Percentiles rank a stretch among this genome's conserved stretches.
These are phyloP conservation scores for Boletus patriciae DNA, from an alignment of 768 basidiomycete species.

Conservation along the genomic window DNA sequence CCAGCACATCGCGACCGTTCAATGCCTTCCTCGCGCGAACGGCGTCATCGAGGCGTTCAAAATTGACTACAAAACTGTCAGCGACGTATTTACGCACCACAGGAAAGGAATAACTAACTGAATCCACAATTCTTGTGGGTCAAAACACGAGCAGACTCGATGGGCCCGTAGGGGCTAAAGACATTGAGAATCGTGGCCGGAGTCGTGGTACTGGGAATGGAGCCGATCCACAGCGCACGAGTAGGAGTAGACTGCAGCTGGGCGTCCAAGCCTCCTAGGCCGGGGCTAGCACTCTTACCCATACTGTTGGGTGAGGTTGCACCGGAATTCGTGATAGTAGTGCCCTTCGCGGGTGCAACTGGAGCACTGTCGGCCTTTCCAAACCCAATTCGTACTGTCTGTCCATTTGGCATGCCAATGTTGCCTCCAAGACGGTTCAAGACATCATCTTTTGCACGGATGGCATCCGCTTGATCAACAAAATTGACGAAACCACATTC, in stretches of 20 bases:
- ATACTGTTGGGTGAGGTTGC: slow-evolving; percentile 60
- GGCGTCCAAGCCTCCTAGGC: slow-evolving; percentile 72
- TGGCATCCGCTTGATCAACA: slow-evolving; percentile 92
- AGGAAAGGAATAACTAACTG: slow-evolving; percentile 47
- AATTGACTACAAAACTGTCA: slow-evolving; percentile 67
- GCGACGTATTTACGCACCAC: not conserved
- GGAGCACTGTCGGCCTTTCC: slow-evolving; percentile 98
- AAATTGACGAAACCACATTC: slow-evolving; percentile 99
- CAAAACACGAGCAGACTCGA: slow-evolving; percentile 93
- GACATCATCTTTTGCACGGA: slow-evolving; percentile 97
- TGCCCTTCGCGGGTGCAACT: slow-evolving; percentile 81
- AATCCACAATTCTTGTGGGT: slow-evolving; percentile 98
- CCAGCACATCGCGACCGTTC: slow-evolving; percentile 93
- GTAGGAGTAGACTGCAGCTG: slow-evolving; percentile 91
- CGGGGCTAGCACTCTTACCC: slow-evolving; percentile 52
- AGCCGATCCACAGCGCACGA: slow-evolving; percentile 95
- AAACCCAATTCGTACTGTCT: slow-evolving; percentile 96
- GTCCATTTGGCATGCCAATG: slow-evolving; percentile 92
- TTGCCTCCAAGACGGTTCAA: slow-evolving; percentile 92
- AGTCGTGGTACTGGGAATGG: slow-evolving; percentile 92
- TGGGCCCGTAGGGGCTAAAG: slow-evolving; percentile 96
- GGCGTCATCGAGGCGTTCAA: slow-evolving; percentile 95
- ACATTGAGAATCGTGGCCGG: slow-evolving; percentile 93
- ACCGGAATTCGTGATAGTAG: slow-evolving; percentile 57
- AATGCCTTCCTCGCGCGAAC: slow-evolving; percentile 93